These are phyloP conservation scores for Alternaria consortialis DNA, from an alignment of 2,329 filamentous ascomycete genomes.

Conservation along the genomic window DNA sequence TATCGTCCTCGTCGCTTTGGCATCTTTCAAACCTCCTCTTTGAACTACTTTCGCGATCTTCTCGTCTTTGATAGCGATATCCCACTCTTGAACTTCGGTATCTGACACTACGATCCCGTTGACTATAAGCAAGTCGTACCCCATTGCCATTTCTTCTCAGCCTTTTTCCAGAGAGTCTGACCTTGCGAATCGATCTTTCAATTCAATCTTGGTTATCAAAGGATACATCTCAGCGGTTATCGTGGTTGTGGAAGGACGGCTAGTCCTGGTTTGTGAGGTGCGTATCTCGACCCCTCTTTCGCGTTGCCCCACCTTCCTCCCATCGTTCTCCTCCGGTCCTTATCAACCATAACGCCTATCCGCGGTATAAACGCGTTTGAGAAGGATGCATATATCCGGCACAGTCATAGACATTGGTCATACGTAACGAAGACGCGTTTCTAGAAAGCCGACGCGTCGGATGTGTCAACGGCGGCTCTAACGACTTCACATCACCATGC, in stretches of 20 bases:
- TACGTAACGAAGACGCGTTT: conserved; percentile 9
- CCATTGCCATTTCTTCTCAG: conserved; percentile 18
- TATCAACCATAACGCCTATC: conserved; percentile 27
- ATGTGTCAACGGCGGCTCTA: neutral
- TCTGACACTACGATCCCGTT: conserved; percentile 57
- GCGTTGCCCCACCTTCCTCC: conserved; percentile 19
- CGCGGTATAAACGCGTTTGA: conserved; percentile 7
- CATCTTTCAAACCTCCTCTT: conserved; percentile 43
- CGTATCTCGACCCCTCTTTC: conserved; percentile 40
- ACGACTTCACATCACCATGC: neutral
- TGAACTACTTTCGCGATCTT: conserved; percentile 50
- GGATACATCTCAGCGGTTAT: conserved; percentile 10
- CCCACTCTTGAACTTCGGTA: conserved; percentile 49
- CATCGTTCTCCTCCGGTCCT: conserved; percentile 23
- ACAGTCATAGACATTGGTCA: conserved; percentile 30
- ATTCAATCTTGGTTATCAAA: neutral
- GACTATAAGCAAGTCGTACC: conserved; percentile 53
- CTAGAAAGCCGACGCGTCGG: conserved; percentile 16
- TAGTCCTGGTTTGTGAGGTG: conserved; percentile 29
- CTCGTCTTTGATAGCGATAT: conserved; percentile 56
- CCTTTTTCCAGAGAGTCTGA: neutral
- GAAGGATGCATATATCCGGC: neutral
- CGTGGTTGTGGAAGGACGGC: conserved; percentile 15
- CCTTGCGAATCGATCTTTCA: neutral
- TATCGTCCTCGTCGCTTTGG: conserved; percentile 46